Percentiles rank a stretch among this genome's conserved stretches.
Conservation (phyloP, 2,329 filamentous ascomycete genomes). For the Trichocomaceae sp. region DNA sequence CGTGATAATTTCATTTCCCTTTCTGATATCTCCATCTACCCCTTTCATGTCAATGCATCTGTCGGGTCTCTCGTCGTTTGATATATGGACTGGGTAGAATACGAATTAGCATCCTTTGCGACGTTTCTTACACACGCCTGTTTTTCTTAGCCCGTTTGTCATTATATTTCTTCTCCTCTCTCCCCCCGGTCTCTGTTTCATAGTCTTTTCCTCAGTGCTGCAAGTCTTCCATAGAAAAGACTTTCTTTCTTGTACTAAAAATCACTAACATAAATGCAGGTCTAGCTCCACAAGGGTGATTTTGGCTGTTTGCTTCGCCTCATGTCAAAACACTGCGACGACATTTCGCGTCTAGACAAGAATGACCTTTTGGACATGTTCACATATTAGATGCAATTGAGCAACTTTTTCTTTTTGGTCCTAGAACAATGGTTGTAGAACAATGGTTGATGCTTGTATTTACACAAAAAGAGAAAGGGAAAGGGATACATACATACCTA, state of each 20-base stretch:
- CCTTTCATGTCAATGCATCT: slow-evolving; percentile 4
- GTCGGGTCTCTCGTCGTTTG: neutral
- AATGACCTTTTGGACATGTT: neutral
- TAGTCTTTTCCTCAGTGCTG: neutral
- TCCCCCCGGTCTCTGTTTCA: neutral
- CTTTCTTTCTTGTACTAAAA: slow-evolving; percentile 3
- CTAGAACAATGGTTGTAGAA: too few relatives aligned
- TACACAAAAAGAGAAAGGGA: too few relatives aligned
- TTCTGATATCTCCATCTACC: neutral
- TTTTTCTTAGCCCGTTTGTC: slow-evolving; percentile 1
- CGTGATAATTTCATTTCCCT: neutral
- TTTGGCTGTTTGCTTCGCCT: neutral
- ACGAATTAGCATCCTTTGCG: neutral
- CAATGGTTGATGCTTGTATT: too few relatives aligned
- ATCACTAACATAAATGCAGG: neutral
- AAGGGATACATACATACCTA: too few relatives aligned
- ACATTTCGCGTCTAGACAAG: slow-evolving; percentile 2
- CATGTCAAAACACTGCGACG: neutral
- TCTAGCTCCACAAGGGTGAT: neutral
- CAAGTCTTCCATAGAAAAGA: slow-evolving; percentile 2
- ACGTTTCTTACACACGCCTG: neutral
- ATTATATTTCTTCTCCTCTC: neutral
- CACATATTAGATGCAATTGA: slow-evolving; percentile 2
- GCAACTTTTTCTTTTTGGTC: neutral
- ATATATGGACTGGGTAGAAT: neutral